Conservation (phyloP, 164 flowering plant species). For the Piper longum region DNA sequence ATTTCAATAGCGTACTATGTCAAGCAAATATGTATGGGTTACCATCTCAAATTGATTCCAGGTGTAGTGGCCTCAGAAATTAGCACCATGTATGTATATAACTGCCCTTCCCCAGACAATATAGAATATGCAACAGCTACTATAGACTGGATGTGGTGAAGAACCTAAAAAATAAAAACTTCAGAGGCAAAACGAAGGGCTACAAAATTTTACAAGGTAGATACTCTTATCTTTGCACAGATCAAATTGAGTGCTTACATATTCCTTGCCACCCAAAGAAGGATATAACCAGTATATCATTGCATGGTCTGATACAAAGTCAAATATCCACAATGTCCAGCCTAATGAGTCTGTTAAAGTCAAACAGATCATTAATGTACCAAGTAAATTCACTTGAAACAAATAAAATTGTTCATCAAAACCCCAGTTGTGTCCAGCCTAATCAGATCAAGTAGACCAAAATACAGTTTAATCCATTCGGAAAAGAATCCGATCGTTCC, state of each 20-base stretch:
- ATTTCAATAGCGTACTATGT: not conserved
- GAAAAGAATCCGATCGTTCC: no score
- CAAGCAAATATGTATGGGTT: conserved; percentile 5
- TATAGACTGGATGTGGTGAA: conserved; percentile 76
- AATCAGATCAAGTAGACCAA: no score
- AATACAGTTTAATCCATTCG: no score
- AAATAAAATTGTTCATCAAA: no score
- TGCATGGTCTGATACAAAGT: conserved; percentile 75
- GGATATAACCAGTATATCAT: conserved; percentile 93
- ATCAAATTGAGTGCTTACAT: conserved; percentile 45
- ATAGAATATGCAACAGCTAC: conserved; percentile 73
- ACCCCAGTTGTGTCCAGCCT: no score
- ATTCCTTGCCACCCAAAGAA: conserved; percentile 82
- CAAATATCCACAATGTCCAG: no score
- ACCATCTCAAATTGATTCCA: conserved; percentile 92
- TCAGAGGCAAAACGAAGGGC: not conserved
- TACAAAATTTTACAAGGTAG: no score
- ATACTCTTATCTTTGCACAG: no score
- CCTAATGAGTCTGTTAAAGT: no score
- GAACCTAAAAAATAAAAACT: conserved; percentile 36
- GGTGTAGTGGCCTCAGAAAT: conserved; percentile 95
- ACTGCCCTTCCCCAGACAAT: conserved; percentile 80
- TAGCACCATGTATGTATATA: conserved; percentile 85
- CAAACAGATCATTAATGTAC: no score
- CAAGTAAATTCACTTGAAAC: no score